phyloP scores from a whole-genome alignment of 768 basidiomycete species.

The Serendipita sp. region DNA sequence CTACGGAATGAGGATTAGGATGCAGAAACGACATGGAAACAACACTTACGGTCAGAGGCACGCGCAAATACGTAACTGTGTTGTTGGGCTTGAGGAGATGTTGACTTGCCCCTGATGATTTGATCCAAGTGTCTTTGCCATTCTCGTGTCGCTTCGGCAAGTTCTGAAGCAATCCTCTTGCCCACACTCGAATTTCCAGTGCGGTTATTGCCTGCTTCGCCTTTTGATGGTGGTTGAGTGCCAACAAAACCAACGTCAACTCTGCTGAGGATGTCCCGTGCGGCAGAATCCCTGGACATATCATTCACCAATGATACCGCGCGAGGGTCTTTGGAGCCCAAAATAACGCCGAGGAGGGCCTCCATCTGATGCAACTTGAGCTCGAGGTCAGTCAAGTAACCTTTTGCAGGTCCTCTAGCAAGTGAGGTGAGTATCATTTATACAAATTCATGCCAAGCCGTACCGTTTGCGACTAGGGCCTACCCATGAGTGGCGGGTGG shows the following conservation, averaged over 20 bases:
- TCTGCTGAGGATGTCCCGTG: conserved; percentile 61
- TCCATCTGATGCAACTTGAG: conserved; percentile 82
- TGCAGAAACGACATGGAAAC: no score
- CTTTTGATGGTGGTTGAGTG: conserved; percentile 36
- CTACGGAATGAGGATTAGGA: no score
- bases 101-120: not conserved
- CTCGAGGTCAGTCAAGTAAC: conserved; percentile 90
- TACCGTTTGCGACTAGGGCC: conserved; percentile 4
- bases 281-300: conserved; percentile 53
- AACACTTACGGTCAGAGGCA: no score
- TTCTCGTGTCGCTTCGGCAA: not conserved
- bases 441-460: not conserved
- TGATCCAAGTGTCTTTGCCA: not conserved
- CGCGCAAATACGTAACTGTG: no score
- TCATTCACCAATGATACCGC: conserved; percentile 26
- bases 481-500: not conserved
- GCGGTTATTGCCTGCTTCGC: conserved; percentile 9
- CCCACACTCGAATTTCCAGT: conserved; percentile 2
- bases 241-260: conserved; percentile 75
- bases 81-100: no score
- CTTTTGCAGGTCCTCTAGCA: conserved; percentile 57
- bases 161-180: conserved; percentile 3
- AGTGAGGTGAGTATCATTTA: not conserved
- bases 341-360: conserved; percentile 68
- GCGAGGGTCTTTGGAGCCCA: conserved; percentile 35